A percentile compares a stretch with the other conserved stretches of the same genome.
These are phyloP conservation scores for Brettanomyces anomalus DNA, from an alignment of 805 yeast genomes.

Conservation along the genomic window DNA sequence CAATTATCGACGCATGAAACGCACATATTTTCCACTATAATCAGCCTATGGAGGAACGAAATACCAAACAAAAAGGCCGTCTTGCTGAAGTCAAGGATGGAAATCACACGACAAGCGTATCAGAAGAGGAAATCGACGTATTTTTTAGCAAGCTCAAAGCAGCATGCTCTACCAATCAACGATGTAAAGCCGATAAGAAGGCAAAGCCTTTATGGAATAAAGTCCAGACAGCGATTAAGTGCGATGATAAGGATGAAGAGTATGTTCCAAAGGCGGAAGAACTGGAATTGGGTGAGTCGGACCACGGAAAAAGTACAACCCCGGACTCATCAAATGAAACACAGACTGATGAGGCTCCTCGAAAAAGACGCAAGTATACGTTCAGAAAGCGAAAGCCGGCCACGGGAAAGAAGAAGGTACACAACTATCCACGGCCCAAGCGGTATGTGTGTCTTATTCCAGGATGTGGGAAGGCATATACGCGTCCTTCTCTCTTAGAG, in stretches of 20 bases:
- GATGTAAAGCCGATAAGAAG: no score
- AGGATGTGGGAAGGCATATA: constrained; percentile 68
- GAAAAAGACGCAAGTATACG: constrained; percentile 5
- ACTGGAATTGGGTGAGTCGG: neutral
- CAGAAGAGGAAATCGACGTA: no score
- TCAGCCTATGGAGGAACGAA: no score
- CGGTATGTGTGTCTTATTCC: constrained; percentile 52
- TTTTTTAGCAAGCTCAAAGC: no score
- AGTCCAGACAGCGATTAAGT: neutral
- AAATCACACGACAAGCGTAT: no score
- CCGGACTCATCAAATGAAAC: neutral
- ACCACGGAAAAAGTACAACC: neutral
- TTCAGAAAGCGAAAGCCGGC: constrained; percentile 5
- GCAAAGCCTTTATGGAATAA: no score
- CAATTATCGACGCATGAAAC: no score
- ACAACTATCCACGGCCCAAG: constrained; percentile 43
- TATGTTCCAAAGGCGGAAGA: neutral
- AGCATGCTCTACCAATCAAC: no score
- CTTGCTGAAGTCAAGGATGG: no score
- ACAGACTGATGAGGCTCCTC: neutral
- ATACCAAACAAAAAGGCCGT: no score
- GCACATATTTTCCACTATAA: no score
- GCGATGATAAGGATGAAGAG: neutral
- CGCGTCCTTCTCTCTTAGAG: constrained; percentile 72
- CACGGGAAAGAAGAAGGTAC: constrained; percentile 18